Conservation (phyloP, 371 early-diverging fungal genomes). For the Mycotypha africana region DNA sequence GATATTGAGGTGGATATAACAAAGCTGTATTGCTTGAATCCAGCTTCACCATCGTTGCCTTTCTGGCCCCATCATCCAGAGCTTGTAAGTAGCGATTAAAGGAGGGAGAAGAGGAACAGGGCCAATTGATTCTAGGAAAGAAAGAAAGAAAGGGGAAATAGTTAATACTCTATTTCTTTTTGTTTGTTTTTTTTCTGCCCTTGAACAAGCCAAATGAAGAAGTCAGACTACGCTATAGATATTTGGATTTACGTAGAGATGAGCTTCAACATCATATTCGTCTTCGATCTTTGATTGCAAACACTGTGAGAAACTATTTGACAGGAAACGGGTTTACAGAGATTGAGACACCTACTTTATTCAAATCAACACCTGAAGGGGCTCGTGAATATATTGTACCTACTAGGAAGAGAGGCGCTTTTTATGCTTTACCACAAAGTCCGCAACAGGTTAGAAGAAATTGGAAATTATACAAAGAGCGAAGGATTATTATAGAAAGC, state of each 20-base stretch:
- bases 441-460: slow-evolving; percentile 73
- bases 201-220: slow-evolving; percentile 88
- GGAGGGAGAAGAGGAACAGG: too few relatives aligned
- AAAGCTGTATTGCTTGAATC: slow-evolving; percentile 62
- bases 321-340: slow-evolving; percentile 70
- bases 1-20: slow-evolving; percentile 71
- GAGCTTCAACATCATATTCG: slow-evolving; percentile 74
- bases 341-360: slow-evolving; percentile 89
- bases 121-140: background rate
- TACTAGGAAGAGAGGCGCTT: slow-evolving; percentile 69
- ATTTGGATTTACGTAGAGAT: slow-evolving; percentile 78
- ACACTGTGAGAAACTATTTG: slow-evolving; percentile 62
- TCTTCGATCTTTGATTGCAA: slow-evolving; percentile 58
- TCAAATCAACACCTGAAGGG: slow-evolving; percentile 94
- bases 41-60: slow-evolving; percentile 63
- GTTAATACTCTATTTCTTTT: too few relatives aligned
- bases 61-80: slow-evolving; percentile 60
- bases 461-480: background rate
- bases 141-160: too few relatives aligned
- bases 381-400: slow-evolving; percentile 92
- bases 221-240: slow-evolving; percentile 70
- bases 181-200: too few relatives aligned
- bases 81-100: slow-evolving; percentile 37
- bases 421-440: slow-evolving; percentile 88
- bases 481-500: background rate